These are phyloP conservation scores for Coemansia sp. DNA, from an alignment of 192 early-diverging fungal genomes.

Conservation along the genomic window DNA sequence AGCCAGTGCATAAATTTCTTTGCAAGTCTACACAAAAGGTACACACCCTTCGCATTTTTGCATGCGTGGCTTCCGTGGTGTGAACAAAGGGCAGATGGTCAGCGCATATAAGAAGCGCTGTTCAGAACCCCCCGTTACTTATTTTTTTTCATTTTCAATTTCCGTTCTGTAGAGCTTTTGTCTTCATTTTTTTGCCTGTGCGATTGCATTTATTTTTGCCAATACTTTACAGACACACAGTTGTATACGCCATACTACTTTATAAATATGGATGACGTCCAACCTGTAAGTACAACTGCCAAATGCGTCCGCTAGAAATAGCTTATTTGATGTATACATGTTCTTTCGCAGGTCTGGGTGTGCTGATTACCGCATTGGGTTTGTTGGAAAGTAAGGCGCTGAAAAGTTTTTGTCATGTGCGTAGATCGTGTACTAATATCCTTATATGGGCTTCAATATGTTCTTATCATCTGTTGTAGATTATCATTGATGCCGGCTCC, in stretches of 20 bases:
- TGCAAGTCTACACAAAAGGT: too few relatives aligned
- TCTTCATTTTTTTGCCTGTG: slow-evolving; percentile 14
- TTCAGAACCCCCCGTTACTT: too few relatives aligned
- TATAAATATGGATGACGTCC: slow-evolving; percentile 72
- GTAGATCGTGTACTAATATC: slow-evolving; percentile 6
- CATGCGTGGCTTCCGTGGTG: too few relatives aligned
- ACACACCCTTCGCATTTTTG: too few relatives aligned
- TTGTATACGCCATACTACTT: slow-evolving; percentile 20
- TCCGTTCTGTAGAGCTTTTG: too few relatives aligned
- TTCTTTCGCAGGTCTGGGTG: too few relatives aligned
- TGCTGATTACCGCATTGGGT: background rate
- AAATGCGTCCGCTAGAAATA: background rate
- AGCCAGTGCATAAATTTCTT: too few relatives aligned
- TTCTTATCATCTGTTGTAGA: slow-evolving; percentile 37
- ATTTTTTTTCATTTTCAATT: too few relatives aligned
- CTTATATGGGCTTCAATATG: slow-evolving; percentile 16
- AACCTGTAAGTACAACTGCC: slow-evolving; percentile 62
- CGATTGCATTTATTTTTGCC: slow-evolving; percentile 5
- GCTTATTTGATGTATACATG: slow-evolving; percentile 6
- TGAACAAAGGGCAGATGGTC: too few relatives aligned
- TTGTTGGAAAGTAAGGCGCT: too few relatives aligned
- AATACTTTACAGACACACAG: slow-evolving; percentile 5
- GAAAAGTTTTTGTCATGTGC: too few relatives aligned
- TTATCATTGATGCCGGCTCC: slow-evolving; percentile 91
- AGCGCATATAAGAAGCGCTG: too few relatives aligned